Percentiles rank a stretch among this genome's conserved stretches.
phyloP scores from a whole-genome alignment of 1,139 yeast species.

The Pneumocystis murina region DNA sequence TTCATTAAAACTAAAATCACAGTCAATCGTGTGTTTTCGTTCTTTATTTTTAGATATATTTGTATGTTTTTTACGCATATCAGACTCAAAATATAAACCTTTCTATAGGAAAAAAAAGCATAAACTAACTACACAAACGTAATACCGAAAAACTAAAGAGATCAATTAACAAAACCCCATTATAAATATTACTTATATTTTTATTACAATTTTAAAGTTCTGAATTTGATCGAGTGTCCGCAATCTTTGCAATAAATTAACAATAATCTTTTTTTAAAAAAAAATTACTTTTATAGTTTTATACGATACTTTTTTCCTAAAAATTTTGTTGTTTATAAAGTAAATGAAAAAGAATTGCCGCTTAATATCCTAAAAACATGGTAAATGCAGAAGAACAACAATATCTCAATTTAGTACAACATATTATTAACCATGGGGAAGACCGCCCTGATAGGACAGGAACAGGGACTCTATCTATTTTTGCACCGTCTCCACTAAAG shows the following conservation, averaged over 20 bases:
- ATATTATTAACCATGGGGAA: slow-evolving; percentile 73
- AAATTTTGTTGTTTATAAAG: not conserved
- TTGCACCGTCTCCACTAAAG: slow-evolving; percentile 91
- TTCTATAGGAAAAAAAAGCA: not conserved
- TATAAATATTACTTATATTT: not conserved
- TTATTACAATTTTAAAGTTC: not conserved
- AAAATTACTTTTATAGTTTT: not conserved
- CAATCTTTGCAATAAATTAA: slow-evolving; percentile 2
- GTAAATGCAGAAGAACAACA: slow-evolving; percentile 56
- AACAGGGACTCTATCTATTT: slow-evolving; percentile 78
- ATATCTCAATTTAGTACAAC: slow-evolving; percentile 64
- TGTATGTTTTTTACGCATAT: not conserved
- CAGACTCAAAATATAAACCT: not conserved
- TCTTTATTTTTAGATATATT: not conserved
- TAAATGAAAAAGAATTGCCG: not conserved
- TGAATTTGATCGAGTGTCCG: no score
- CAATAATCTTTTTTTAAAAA: not conserved
- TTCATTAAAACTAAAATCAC: not conserved
- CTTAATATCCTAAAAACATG: not conserved
- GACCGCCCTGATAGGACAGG: slow-evolving; percentile 92
- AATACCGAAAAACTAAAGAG: not conserved
- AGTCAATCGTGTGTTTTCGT: not conserved
- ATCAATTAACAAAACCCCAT: not conserved
- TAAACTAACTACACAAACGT: not conserved
- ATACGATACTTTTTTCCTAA: not conserved